Percentiles rank a stretch among this genome's conserved stretches.
Conservation (phyloP, 1,284 basidiomycete species). For the Moniliella sp. region DNA sequence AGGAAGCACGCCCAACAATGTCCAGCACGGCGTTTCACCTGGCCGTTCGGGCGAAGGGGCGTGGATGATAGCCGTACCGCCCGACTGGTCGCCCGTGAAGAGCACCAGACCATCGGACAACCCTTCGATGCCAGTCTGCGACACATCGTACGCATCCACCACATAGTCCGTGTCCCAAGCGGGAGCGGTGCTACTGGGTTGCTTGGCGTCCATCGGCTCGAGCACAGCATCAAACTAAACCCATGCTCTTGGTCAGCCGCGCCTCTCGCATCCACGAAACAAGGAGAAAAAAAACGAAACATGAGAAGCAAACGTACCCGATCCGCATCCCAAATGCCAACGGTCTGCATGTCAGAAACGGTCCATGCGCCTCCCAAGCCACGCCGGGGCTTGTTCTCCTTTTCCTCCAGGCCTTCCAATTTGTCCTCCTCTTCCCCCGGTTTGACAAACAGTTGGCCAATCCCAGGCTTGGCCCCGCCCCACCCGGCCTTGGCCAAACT, state of each 20-base stretch:
- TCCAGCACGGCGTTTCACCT: constrained; percentile 2
- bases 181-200: constrained; percentile 7
- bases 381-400: constrained; percentile 7
- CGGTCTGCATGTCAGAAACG: constrained; percentile 30
- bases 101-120: constrained; percentile 3
- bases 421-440: constrained; percentile 1
- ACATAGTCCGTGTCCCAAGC: constrained; percentile 26
- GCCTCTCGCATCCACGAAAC: neutral
- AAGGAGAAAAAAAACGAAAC: neutral
- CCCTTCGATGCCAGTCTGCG: constrained; percentile 1
- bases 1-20: constrained; percentile 6
- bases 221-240: constrained; percentile 13
- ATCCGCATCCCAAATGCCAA: constrained; percentile 23
- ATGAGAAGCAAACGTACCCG: constrained; percentile 2
- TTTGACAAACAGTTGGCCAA: neutral
- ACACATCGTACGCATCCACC: constrained; percentile 11
- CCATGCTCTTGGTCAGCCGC: neutral
- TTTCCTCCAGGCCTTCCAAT: constrained; percentile 2
- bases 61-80: constrained; percentile 6
- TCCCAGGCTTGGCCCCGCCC: constrained; percentile 1
- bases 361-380: constrained; percentile 19
- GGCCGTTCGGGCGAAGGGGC: neutral
- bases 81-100: constrained; percentile 8
- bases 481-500: constrained; percentile 22
- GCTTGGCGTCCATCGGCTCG: constrained; percentile 1